These are phyloP conservation scores for Vinca minor DNA, from an alignment of 257 asterid species.

Conservation along the genomic window DNA sequence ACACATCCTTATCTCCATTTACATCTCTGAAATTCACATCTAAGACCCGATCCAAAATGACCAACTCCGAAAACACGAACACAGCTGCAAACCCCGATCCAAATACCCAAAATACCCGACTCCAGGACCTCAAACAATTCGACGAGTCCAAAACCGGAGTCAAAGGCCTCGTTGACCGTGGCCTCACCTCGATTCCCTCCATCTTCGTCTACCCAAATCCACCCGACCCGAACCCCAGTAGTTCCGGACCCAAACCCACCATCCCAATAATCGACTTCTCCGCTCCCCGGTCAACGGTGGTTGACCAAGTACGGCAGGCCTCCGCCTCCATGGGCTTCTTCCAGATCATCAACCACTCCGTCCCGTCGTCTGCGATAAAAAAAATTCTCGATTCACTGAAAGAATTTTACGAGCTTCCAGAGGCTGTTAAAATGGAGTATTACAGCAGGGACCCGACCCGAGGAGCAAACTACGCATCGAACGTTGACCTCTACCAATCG, in stretches of 20 bases:
- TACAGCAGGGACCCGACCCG: conserved; percentile 21
- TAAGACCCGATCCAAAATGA: background rate
- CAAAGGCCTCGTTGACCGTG: conserved; percentile 36
- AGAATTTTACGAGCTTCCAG: conserved; percentile 25
- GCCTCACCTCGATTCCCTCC: conserved; percentile 25
- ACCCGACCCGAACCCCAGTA: background rate
- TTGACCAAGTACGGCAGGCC: conserved; percentile 23
- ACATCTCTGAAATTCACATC: background rate
- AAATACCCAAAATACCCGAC: conserved; percentile 12
- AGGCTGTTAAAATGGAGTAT: conserved; percentile 20
- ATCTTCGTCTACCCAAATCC: conserved; percentile 24
- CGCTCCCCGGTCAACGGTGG: conserved; percentile 15
- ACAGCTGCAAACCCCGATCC: conserved; percentile 4
- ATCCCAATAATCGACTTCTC: conserved; percentile 36
- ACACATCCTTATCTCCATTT: too few species aligned
- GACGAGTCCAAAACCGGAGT: conserved; percentile 39
- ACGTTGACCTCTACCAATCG: conserved; percentile 33
- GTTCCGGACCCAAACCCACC: conserved; percentile 5
- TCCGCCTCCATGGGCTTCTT: conserved; percentile 29
- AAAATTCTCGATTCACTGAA: conserved; percentile 12
- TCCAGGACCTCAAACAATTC: conserved; percentile 23
- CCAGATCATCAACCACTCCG: conserved; percentile 31
- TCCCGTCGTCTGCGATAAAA: conserved; percentile 12
- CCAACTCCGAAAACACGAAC: background rate
- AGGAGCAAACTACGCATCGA: conserved; percentile 26